Conservation (phyloP, 176 grass and related monocot species). For the Musa beccarii region DNA sequence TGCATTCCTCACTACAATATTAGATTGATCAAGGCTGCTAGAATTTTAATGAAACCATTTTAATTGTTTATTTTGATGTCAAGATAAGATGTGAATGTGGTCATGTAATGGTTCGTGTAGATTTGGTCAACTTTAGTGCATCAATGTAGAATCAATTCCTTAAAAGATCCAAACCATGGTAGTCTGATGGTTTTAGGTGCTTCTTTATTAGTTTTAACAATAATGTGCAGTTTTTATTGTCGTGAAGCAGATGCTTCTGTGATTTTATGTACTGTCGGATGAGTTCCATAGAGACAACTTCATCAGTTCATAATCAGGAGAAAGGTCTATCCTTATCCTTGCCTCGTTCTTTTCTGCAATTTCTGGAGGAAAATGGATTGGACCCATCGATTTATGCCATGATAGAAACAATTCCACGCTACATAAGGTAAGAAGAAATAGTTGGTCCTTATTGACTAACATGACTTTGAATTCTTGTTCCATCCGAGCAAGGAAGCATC, state of each 20-base stretch:
- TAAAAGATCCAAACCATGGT: not conserved
- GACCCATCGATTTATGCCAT: slow-evolving; percentile 63
- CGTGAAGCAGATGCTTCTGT: not conserved
- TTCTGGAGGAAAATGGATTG: slow-evolving; percentile 73
- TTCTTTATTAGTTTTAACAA: not conserved
- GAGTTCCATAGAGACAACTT: slow-evolving; percentile 8
- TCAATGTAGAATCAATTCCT: not conserved
- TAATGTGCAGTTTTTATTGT: not conserved
- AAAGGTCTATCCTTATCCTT: slow-evolving; percentile 28
- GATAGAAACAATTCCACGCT: slow-evolving; percentile 60
- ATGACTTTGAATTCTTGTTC: not conserved
- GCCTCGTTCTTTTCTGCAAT: slow-evolving; percentile 59
- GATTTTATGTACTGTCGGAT: not conserved
- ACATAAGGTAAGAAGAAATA: slow-evolving; percentile 57
- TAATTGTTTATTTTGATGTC: not conserved
- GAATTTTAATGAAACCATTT: not conserved
- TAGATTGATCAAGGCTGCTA: not conserved
- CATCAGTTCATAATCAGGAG: not conserved
- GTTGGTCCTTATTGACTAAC: not conserved
- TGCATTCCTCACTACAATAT: not conserved
- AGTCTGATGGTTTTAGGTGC: not conserved
- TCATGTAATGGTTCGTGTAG: not conserved
- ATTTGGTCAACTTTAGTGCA: not conserved
- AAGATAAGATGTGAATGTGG: not conserved
- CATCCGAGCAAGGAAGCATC: not conserved